Percentiles rank a stretch among this genome's conserved stretches.
These are phyloP conservation scores for Saccharomycopsis capsularis DNA, from an alignment of 805 yeast species.

Conservation along the genomic window DNA sequence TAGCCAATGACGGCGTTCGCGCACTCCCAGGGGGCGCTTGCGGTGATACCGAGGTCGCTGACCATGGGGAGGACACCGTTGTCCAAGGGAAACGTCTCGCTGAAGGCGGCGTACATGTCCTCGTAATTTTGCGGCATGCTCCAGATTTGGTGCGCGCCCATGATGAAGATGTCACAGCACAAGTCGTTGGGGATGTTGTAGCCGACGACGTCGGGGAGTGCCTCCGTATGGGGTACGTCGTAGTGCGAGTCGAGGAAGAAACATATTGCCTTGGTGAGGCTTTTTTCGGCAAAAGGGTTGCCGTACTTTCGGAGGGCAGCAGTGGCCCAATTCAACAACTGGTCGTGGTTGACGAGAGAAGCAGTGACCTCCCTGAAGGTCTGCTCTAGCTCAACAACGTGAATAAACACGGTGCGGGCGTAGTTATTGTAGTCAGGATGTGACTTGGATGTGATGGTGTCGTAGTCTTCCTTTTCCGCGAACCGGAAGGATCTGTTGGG, in stretches of 20 bases:
- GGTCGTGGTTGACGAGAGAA: constrained; percentile 58
- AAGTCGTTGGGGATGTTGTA: constrained; percentile 74
- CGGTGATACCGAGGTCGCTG: constrained; percentile 67
- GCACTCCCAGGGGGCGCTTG: constrained; percentile 88
- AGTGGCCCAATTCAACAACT: constrained; percentile 73
- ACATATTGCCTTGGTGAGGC: constrained; percentile 77
- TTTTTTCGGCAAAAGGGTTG: background rate
- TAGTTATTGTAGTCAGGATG: constrained; percentile 29
- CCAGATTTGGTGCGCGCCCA: constrained; percentile 88
- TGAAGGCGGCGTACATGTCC: constrained; percentile 56
- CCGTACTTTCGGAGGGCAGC: constrained; percentile 60
- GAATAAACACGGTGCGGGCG: constrained; percentile 65
- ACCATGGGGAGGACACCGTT: constrained; percentile 77
- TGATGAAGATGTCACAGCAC: constrained; percentile 41
- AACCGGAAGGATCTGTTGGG: constrained; percentile 74
- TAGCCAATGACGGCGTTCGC: constrained; percentile 84
- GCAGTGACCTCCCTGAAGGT: constrained; percentile 76
- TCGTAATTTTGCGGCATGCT: constrained; percentile 89
- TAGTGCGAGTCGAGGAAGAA: constrained; percentile 72
- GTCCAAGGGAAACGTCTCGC: constrained; percentile 62
- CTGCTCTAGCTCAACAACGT: constrained; percentile 58
- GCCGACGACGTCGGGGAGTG: constrained; percentile 84
- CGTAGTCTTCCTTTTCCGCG: constrained; percentile 51
- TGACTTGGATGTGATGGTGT: constrained; percentile 43
- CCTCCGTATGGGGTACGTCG: constrained; percentile 51